Base-by-base conservation (phyloP, 1,284 basidiomycete species). In the Ustilago shanxiensis region DNA sequence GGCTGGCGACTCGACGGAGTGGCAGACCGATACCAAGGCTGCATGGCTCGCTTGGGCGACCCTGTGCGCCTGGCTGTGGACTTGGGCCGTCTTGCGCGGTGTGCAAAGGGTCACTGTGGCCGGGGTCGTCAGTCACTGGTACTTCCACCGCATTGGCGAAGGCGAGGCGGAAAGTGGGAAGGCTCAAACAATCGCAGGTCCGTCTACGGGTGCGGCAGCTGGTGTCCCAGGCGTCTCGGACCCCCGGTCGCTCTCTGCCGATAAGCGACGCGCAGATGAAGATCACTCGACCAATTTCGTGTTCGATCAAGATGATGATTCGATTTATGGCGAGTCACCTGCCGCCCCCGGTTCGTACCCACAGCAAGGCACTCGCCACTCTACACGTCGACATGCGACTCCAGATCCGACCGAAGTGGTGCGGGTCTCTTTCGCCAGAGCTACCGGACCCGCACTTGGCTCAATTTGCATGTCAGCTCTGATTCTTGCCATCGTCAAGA, bases 121-220 rank as follows among this genome's bases (percentile, higher is more conserved):
- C 0, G 92, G 91, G 28, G 93, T 95, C 1, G 90, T 98, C 41
- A 95, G 94, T 1, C 91, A 92, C 45, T 98, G 95, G 94, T 97
- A 96, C 85, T 96, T 95, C 82, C 89, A 92, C 52, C 75, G 75
- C 44, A 73, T 73, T 29, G 63, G 62, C 14, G 64, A 74, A 31
- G 55, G 50, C 24, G 62, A 56, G 8, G 35, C 55, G 26, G 45
- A 39, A 29, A 54, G 54, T 18, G 20, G 22, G 16, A 22, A 39
- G 2, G 37, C 33, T 3, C 39, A 61, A 28, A 13, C 47, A 6
- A 28, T 10, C 26, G 22, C 47, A 5, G 47, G 24, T n/a, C 47
- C 47, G 11, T 49, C 47, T 28, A 20, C 66, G 20, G 60, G 52
- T 16, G 70, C 56, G 18, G 57, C 29, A 1, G 56, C 70, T 26